These are phyloP conservation scores for Spinacia oleracea DNA, from an alignment of 179 eudicot genomes.

Conservation along the genomic window DNA sequence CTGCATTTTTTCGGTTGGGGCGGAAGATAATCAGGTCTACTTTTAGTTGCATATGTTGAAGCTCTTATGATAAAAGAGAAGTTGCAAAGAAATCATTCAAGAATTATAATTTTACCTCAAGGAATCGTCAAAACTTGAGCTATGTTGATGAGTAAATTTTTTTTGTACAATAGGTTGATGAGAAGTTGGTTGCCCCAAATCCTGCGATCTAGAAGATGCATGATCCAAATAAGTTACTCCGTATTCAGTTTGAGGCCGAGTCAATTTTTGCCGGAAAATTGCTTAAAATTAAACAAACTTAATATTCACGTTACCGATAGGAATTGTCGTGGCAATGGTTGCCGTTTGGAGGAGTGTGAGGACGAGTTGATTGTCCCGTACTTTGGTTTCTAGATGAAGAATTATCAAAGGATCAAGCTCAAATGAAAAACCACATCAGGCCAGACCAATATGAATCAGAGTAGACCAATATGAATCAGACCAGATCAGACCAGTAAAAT, in stretches of 20 bases:
- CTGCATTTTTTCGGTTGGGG: no score
- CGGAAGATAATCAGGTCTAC: no score
- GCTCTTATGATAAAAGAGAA: not conserved
- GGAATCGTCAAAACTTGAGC: not conserved
- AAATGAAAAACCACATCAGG: no score
- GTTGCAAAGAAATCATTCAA: not conserved
- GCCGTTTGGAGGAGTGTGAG: not conserved
- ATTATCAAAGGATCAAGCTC: not conserved
- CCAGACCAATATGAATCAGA: no score
- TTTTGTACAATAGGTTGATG: no score
- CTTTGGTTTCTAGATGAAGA: not conserved
- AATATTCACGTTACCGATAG: not conserved
- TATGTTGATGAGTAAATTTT: not conserved
- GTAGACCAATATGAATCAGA: no score
- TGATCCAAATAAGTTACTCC: not conserved
- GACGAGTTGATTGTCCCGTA: not conserved
- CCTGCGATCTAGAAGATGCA: not conserved
- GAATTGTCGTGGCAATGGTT: not conserved
- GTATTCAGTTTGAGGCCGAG: not conserved
- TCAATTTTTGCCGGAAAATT: not conserved
- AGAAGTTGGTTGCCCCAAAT: not conserved
- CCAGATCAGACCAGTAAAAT: no score
- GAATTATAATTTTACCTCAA: conserved; percentile 19
- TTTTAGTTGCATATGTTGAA: no score
- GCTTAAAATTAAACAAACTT: not conserved